Base-by-base conservation (phyloP, 768 basidiomycete genomes). In the Kwoniella botswanensis region DNA sequence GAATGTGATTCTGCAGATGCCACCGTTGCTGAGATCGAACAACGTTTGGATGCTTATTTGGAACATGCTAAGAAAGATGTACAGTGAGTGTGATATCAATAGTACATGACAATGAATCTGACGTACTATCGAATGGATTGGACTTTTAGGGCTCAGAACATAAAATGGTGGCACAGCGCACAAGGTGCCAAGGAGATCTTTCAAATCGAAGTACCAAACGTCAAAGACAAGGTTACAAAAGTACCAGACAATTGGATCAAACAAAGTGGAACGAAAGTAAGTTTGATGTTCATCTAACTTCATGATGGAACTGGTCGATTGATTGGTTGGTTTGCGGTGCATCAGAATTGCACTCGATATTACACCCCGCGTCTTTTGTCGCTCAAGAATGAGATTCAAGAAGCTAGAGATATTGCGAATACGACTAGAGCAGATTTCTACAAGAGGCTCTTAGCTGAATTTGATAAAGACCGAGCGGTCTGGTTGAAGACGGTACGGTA, bases 141-240 rank as follows among this genome's bases (percentile, higher is more conserved):
- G 35, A 35, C 7, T 35, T 6, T 35, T 6, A 35, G 35, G 0
- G 3, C 35, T 35, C 35, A 35, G 35, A 35, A 35, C 35, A 35
- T 35, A 35, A 35, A 9, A 35, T 35, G 35, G 35, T 90, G 90
- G 90, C 89, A 97, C 76, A 94, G 92, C 73, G 88, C 89, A 2
- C 86, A 87, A 61, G 94, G 95, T 5, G 92, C 90, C 62, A 96
- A 96, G 91, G 95, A 98, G 80, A 94, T 97, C 43, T 96, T 93
- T 82, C 88, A 94, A 9, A 86, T 98, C 18, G 91, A 95, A 85
- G 90, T 90, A 11, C 86, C 89, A 35, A 35, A 6, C 21, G 85
- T 87, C 1, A 84, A 83, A 1, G 84, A 88, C 68, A 87, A 90
- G 74, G 86, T 92, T 18, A 94, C 94, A 0, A 87, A 90, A 74